Conservation (phyloP, 1,139 yeast species). For the Hyphopichia buzzinii region DNA sequence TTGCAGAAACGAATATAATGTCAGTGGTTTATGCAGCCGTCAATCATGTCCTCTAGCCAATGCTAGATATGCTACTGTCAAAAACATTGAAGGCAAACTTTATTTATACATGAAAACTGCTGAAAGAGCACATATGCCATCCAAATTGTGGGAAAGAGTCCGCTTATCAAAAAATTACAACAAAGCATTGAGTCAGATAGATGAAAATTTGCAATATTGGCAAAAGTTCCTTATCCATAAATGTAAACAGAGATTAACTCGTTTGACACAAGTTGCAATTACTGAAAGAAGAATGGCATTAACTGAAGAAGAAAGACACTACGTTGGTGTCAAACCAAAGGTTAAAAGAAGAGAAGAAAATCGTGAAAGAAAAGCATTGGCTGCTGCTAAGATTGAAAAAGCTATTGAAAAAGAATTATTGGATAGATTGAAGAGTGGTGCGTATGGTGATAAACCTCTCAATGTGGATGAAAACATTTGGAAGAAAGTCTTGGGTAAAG, state of each 20-base stretch:
- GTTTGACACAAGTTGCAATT: conserved; percentile 91
- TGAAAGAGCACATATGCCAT: conserved; percentile 94
- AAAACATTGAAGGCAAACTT: conserved; percentile 81
- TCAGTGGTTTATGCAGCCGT: conserved; percentile 85
- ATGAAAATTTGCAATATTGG: conserved; percentile 87
- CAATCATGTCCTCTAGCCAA: conserved; percentile 96
- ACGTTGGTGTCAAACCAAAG: conserved; percentile 89
- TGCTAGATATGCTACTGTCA: conserved; percentile 92
- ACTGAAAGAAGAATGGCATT: conserved; percentile 94
- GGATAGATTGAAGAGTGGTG: conserved; percentile 94
- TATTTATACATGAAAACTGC: conserved; percentile 96
- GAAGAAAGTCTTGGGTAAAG: conserved; percentile 86
- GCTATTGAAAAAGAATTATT: conserved; percentile 93
- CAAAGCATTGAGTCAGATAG: conserved; percentile 84
- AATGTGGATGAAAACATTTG: conserved; percentile 95
- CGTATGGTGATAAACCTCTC: conserved; percentile 95
- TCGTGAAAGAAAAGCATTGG: conserved; percentile 92
- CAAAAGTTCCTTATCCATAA: conserved; percentile 86
- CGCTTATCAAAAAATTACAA: conserved; percentile 84
- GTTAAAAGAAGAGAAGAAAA: conserved; percentile 91
- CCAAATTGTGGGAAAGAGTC: conserved; percentile 91
- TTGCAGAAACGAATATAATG: conserved; percentile 87
- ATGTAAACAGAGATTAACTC: conserved; percentile 92
- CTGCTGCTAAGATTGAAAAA: conserved; percentile 95
- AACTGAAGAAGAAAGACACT: conserved; percentile 87